phyloP scores from a whole-genome alignment of 2,329 filamentous ascomycete species.

The Calonectria pseudoreteaudii region DNA sequence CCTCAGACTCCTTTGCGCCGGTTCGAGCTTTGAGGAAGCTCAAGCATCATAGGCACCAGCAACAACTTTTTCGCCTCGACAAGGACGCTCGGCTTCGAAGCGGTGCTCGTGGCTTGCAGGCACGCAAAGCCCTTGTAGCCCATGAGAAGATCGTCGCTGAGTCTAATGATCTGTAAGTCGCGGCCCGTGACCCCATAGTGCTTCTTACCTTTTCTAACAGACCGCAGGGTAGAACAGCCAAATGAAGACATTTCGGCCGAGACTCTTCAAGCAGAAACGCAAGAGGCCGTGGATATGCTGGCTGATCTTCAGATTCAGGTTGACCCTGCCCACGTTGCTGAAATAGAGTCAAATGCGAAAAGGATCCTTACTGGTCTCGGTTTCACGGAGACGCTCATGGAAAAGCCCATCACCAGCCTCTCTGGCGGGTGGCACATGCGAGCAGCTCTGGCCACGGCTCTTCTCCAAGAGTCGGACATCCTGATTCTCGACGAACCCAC shows the following conservation, averaged over 20 bases:
- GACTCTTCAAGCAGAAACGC: constrained; percentile 72
- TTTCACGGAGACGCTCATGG: constrained; percentile 73
- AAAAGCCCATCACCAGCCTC: constrained; percentile 70
- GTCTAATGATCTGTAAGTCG: constrained; percentile 62
- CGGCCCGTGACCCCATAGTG: background rate
- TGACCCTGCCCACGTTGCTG: constrained; percentile 72
- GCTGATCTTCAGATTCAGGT: constrained; percentile 75
- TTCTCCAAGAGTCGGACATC: constrained; percentile 81
- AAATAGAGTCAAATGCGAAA: constrained; percentile 74
- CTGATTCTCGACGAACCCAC: constrained; percentile 89
- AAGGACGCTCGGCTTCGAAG: constrained; percentile 81
- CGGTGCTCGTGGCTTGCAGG: constrained; percentile 79
- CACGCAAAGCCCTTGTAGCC: constrained; percentile 78
- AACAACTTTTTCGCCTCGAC: constrained; percentile 75
- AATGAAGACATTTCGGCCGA: constrained; percentile 68
- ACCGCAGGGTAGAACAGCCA: constrained; percentile 59
- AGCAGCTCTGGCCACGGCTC: constrained; percentile 71
- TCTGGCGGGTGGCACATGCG: constrained; percentile 86
- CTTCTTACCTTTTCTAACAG: background rate
- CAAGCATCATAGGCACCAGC: constrained; percentile 70
- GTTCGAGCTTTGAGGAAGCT: constrained; percentile 72
- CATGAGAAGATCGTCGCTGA: constrained; percentile 75
- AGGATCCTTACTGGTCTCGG: constrained; percentile 77
- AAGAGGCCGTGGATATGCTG: constrained; percentile 77
- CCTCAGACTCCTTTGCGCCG: constrained; percentile 66